Evolutionary conservation across 257 asterid species (phyloP).

Genomic region (Hygrophila difformis): DNA sequence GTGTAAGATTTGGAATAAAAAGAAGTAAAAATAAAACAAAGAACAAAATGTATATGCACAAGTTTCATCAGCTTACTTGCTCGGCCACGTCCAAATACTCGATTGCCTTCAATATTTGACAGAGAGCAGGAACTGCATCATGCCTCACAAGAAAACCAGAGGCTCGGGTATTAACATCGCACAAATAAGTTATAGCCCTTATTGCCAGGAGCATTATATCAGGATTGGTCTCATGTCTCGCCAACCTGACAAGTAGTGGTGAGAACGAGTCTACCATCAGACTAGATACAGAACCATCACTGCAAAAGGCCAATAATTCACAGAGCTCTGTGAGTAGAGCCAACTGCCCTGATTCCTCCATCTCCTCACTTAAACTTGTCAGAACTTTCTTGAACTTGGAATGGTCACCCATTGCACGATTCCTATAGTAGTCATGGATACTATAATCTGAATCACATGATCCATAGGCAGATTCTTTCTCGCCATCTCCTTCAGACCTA

Average conservation of each 20-base stretch:
- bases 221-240: constrained; percentile 58
- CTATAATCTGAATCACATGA: constrained; percentile 76
- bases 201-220: constrained; percentile 78
- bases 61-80: constrained; percentile 54
- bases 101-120: constrained; percentile 69
- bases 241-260: constrained; percentile 71
- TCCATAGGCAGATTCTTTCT: constrained; percentile 61
- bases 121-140: constrained; percentile 76
- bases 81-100: constrained; percentile 94
- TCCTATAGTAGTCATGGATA: constrained; percentile 48
- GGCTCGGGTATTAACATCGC: constrained; percentile 76
- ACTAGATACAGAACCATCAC: constrained; percentile 73
- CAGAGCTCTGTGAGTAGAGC: constrained; percentile 85
- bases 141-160: constrained; percentile 70
- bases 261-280: constrained; percentile 64
- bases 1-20: not conserved
- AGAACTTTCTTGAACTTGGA: constrained; percentile 50
- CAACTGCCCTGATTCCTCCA: constrained; percentile 72
- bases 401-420: constrained; percentile 46
- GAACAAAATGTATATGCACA: constrained; percentile 1
- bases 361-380: constrained; percentile 50
- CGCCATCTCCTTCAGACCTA: constrained; percentile 67
- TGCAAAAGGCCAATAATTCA: constrained; percentile 70
- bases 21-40: not conserved
- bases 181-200: constrained; percentile 85